Evolutionary conservation across 2,329 filamentous ascomycete species (phyloP), one percentile per base, ranked within the genome.

Genomic region (Sclerotiophoma versabilis): DNA sequence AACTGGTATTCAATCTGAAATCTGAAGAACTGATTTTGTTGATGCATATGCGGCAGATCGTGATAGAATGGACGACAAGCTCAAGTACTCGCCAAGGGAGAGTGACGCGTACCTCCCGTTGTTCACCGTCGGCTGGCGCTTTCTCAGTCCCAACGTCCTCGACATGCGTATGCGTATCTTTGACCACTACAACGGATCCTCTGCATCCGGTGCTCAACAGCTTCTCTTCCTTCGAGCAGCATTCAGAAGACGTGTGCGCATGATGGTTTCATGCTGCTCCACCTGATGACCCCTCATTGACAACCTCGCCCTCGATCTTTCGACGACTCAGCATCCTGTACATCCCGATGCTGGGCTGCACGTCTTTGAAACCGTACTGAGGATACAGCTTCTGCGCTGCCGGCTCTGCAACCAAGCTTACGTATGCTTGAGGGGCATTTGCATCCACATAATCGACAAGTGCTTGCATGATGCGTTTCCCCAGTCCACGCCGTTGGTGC

Each of bases 401-500:
- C 15, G 62, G 69, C 56, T 83, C 81, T 5, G 81, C 81, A 5
- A 81, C 66, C 47, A 83, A 58, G 32, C 69, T 77, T 7, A 83
- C 75, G 58, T 78, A 81, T 2, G 78, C 76, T 6, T 66, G 57
- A 0, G 78, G 76, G 4, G 77, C 77, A 19, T 77, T 64, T 14
- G 69, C 61, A 53, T 76, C 69, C 33, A 82, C 76, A 44, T 75
- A 73, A 15, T 64, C 69, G 29, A 83, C 58, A 33, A 83, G 65
- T 17, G 67, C 63, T 59, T 77, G 75, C 66, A 83, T 64, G 29
- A 83, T 72, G 19, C 71, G 69, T 44, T 79, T 77, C 8, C 78
- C 81, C 1, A 84, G 63, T 0, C 81, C 81, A 44, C 73, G 75
- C 10, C 77, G 75, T 56, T 81, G 81, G 53, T 84, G 80, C 7